Evolutionary conservation across 2,329 filamentous ascomycete species (phyloP), one percentile per base, ranked within the genome.

Genomic region (Scopulariopsis brevicaulis): DNA sequence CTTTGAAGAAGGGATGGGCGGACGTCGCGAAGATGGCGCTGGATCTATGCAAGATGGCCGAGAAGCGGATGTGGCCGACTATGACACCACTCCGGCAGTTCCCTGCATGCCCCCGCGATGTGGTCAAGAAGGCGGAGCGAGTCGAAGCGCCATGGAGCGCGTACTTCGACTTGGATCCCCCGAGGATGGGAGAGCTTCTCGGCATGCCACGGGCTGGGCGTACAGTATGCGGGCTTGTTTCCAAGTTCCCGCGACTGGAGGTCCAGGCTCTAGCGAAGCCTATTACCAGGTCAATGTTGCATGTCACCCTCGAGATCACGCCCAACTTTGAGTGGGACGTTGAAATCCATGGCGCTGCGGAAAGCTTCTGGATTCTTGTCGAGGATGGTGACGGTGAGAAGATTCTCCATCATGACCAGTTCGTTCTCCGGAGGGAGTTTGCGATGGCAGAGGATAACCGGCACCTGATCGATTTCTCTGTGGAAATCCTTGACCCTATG

Each of bases 61-160:
- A 99, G 76, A 96, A 96, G 78, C 83, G 95, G 55, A 99, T 99
- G 95, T 99, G 94, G 94, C 92, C 93, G 15, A 97, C 93, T 6
- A 99, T 97, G 94, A 90, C 90, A 43, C 94, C 95, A 12, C 78
- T 99, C 35, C 84, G 94, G 57, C 94, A 99, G 67, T 99, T 99
- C 68, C 83, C 87, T 3, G 75, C 77, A 46, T 96, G 91, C 67
- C 85, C 92, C 3, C 79, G 84, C 48, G 93, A 97, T 59, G 89
- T 97, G 57, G 77, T 97, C 54, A 85, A 90, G 63, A 97, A 97
- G 73, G 87, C 92, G 3, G 94, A 99, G 74, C 83, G 92, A 64
- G 96, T 97, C 61, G 92, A 96, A 64, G 92, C 97, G 22, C 86
- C 89, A 1, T 99, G 93, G 91, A 81, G 79, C 60, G 95, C 83